phyloP scores from a whole-genome alignment of 2,329 filamentous ascomycete genomes.

The Nectriaceae sp. region DNA sequence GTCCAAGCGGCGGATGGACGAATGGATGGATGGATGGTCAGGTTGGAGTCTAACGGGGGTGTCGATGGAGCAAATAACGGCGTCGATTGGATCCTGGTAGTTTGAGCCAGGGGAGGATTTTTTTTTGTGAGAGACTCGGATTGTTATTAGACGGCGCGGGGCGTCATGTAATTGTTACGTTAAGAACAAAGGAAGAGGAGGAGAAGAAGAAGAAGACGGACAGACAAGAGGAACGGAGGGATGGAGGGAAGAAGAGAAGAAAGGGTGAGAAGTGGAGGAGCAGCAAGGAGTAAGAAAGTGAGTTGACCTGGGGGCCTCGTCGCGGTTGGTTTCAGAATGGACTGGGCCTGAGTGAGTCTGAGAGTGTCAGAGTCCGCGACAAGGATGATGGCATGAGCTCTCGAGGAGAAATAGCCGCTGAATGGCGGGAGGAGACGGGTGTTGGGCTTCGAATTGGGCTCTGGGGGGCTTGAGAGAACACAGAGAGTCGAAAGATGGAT shows the following conservation, averaged over 20 bases:
- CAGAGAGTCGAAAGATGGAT: too few species aligned
- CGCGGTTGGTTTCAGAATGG: slow-evolving; percentile 12
- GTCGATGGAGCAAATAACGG: too few species aligned
- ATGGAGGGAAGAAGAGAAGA: slow-evolving; percentile 1
- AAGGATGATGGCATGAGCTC: too few species aligned
- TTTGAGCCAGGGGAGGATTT: not conserved
- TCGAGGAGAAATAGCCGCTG: too few species aligned
- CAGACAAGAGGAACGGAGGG: too few species aligned
- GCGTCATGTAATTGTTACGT: too few species aligned
- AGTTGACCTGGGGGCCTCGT: slow-evolving; percentile 1
- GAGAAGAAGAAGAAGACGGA: not conserved
- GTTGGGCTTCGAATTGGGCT: too few species aligned
- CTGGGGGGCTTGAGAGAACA: too few species aligned
- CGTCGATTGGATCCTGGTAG: not conserved
- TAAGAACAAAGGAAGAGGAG: slow-evolving; percentile 1
- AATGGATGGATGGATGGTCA: not conserved
- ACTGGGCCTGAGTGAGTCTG: too few species aligned
- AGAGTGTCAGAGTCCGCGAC: too few species aligned
- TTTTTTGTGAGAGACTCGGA: not conserved
- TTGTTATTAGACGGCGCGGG: slow-evolving; percentile 5
- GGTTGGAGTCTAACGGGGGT: too few species aligned
- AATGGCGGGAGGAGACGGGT: too few species aligned
- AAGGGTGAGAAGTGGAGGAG: not conserved
- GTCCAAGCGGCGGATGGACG: not conserved
- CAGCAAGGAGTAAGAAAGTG: not conserved